Conservation (phyloP, 2,329 filamentous ascomycete species). For the Penicillium sp. region DNA sequence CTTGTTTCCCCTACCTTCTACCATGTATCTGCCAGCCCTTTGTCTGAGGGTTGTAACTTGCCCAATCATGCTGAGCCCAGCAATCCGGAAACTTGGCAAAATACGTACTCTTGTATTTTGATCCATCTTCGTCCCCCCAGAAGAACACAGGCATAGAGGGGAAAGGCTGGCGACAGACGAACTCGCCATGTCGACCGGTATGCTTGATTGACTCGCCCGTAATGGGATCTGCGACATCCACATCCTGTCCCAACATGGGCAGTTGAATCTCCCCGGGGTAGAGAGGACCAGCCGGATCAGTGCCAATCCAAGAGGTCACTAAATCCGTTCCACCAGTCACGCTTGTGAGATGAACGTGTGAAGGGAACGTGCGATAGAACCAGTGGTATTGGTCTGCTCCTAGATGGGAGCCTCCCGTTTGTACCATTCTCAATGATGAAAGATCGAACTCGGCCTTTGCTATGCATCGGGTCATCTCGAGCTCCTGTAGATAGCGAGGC, state of each 20-base stretch:
- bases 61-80: conserved; percentile 49
- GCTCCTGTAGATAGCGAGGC: conserved; percentile 47
- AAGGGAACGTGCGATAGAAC: conserved; percentile 38
- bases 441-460: conserved; percentile 43
- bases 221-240: conserved; percentile 46
- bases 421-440: conserved; percentile 42
- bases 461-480: conserved; percentile 37
- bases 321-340: conserved; percentile 52
- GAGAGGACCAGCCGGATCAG: conserved; percentile 44
- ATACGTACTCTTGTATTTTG: conserved; percentile 47
- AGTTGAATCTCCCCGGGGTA: conserved; percentile 50
- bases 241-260: conserved; percentile 47
- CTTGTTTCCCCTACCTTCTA: conserved; percentile 29
- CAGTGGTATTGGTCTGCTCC: conserved; percentile 46
- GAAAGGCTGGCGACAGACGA: conserved; percentile 49
- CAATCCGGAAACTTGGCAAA: conserved; percentile 46
- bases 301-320: conserved; percentile 45
- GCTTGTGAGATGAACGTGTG: conserved; percentile 40
- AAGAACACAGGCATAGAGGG: conserved; percentile 50
- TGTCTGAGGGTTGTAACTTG: conserved; percentile 44
- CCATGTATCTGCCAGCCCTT: conserved; percentile 47
- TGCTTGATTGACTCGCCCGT: conserved; percentile 34
- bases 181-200: conserved; percentile 38
- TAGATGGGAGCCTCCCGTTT: conserved; percentile 48
- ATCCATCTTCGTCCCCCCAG: conserved; percentile 44